Conservation (phyloP, 495 filamentous ascomycete species). For the Aspergillus haitiensis region DNA sequence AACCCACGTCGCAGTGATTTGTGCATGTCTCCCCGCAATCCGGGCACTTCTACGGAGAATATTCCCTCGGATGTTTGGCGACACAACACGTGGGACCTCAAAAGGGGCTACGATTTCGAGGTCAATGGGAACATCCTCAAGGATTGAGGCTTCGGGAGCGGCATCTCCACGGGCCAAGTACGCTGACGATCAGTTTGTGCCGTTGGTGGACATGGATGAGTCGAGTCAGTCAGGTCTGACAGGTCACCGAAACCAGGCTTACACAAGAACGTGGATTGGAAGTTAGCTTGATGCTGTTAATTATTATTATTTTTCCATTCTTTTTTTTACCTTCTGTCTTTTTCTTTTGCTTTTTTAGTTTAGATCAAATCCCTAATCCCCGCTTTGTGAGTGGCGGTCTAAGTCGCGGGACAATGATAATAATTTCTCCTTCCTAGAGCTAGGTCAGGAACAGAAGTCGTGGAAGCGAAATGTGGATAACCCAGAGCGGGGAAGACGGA, state of each 20-base stretch:
- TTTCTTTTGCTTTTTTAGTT: no score
- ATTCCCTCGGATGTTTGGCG: slow-evolving; percentile 30
- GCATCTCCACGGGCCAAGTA: slow-evolving; percentile 14
- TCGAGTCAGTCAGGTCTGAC: slow-evolving; percentile 27
- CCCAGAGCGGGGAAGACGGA: no score
- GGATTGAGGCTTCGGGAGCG: slow-evolving; percentile 17
- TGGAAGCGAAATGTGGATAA: no score
- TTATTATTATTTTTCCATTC: background rate
- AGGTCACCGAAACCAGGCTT: background rate
- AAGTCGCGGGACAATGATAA: no score
- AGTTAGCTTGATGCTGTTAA: background rate
- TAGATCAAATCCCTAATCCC: no score
- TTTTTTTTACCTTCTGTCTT: no score
- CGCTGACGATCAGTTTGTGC: slow-evolving; percentile 21
- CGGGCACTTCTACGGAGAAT: slow-evolving; percentile 31
- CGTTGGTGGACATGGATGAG: slow-evolving; percentile 28
- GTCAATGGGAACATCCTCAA: slow-evolving; percentile 24
- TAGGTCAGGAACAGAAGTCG: no score
- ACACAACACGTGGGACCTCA: slow-evolving; percentile 13
- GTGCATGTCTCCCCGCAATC: slow-evolving; percentile 37
- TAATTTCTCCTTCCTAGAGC: no score
- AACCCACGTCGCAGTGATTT: slow-evolving; percentile 36
- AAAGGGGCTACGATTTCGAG: slow-evolving; percentile 3
- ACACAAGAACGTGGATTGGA: background rate
- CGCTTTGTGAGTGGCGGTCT: no score